Conservation (phyloP, 257 asterid species). For the Rubia yunnanensis region DNA sequence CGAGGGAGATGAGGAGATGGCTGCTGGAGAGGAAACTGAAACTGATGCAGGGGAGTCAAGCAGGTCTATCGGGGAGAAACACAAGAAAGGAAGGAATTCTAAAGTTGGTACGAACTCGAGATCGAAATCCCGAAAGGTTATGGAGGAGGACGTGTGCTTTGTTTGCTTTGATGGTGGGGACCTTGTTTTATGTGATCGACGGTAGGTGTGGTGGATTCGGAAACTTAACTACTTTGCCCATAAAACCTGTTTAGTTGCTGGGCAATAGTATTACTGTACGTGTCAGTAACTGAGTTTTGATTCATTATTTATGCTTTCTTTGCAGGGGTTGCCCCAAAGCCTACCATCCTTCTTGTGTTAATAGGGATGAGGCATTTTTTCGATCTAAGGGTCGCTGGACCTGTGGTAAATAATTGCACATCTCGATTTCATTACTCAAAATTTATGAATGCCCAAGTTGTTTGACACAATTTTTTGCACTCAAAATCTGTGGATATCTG, state of each 20-base stretch:
- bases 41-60: slow-evolving; percentile 50
- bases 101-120: slow-evolving; percentile 39
- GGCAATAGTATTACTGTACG: not conserved
- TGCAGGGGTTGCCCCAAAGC: slow-evolving; percentile 95
- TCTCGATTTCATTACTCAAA: not conserved
- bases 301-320: slow-evolving; percentile 20
- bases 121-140: slow-evolving; percentile 43
- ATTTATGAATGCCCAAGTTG: not conserved
- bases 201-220: slow-evolving; percentile 37
- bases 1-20: slow-evolving; percentile 51
- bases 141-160: slow-evolving; percentile 90
- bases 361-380: slow-evolving; percentile 88
- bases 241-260: not conserved
- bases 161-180: slow-evolving; percentile 98
- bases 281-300: not conserved
- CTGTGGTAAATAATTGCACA: slow-evolving; percentile 51
- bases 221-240: not conserved
- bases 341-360: slow-evolving; percentile 87
- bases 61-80: slow-evolving; percentile 53
- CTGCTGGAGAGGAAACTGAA: slow-evolving; percentile 53
- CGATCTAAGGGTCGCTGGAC: slow-evolving; percentile 91
- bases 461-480: not conserved
- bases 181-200: slow-evolving; percentile 80
- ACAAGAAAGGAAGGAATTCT: slow-evolving; percentile 56
- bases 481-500: not conserved